phyloP scores from a whole-genome alignment of 2,329 filamentous ascomycete genomes.

The Botrytis cinerea region DNA sequence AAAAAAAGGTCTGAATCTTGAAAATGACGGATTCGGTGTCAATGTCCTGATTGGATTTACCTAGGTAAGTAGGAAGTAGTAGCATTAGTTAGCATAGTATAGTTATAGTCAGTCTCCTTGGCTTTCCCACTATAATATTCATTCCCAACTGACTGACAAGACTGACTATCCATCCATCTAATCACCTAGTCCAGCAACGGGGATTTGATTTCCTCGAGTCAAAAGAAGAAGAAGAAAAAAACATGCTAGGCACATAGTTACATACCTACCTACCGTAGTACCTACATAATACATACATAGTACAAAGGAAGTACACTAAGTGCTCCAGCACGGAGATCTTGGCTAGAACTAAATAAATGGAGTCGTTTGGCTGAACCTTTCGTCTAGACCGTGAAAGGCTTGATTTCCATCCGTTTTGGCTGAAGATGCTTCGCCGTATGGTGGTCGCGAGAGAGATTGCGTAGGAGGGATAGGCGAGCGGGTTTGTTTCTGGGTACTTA shows the following conservation, averaged over 20 bases:
- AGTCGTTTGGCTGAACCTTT: not conserved
- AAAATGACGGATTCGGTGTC: not conserved
- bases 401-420: not conserved
- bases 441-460: not conserved
- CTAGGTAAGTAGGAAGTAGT: not conserved
- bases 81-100: not conserved
- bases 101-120: not conserved
- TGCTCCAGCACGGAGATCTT: not conserved
- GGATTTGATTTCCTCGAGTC: not conserved
- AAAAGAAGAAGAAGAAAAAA: no score
- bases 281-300: no score
- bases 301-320: not conserved
- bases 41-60: not conserved
- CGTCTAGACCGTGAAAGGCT: conserved; percentile 13
- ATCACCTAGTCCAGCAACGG: not conserved
- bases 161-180: not conserved
- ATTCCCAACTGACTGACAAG: not conserved
- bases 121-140: not conserved
- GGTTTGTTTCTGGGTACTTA: not conserved
- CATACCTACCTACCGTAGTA: not conserved
- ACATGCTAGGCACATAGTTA: not conserved
- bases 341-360: not conserved
- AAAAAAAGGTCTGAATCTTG: not conserved
- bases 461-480: conserved; percentile 5
- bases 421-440: not conserved